Percentiles rank a stretch among this genome's conserved stretches.
phyloP scores from a whole-genome alignment of 345 rosid species.

The Syzygium aqueum region DNA sequence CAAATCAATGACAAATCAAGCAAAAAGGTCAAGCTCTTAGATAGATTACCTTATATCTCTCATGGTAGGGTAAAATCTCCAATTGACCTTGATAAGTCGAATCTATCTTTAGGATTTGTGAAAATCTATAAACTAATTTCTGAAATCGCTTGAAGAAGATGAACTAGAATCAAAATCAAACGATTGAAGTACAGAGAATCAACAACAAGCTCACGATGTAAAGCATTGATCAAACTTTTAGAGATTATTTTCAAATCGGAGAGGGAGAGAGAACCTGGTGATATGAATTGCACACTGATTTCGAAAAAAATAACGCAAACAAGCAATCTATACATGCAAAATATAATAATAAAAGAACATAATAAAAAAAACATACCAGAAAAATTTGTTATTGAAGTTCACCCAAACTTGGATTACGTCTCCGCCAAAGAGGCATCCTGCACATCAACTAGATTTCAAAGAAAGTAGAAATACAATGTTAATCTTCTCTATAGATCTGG shows the following conservation, averaged over 20 bases:
- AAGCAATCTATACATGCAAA: too few relatives aligned
- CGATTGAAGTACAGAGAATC: background rate
- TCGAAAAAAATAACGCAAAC: too few relatives aligned
- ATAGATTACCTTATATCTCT: background rate
- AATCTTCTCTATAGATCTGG: too few relatives aligned
- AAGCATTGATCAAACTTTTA: background rate
- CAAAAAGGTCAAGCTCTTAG: background rate
- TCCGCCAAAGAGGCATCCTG: too few relatives aligned
- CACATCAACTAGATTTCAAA: too few relatives aligned
- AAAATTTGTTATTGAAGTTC: too few relatives aligned
- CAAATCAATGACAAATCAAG: background rate
- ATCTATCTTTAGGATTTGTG: background rate
- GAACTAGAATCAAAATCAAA: background rate
- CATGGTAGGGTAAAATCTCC: background rate
- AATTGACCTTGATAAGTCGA: background rate
- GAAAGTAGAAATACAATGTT: too few relatives aligned
- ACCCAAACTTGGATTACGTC: too few relatives aligned
- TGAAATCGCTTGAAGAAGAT: background rate
- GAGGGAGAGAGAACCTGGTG: background rate
- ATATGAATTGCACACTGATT: too few relatives aligned
- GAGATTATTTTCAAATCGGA: background rate
- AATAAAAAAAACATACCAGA: too few relatives aligned
- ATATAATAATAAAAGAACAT: too few relatives aligned
- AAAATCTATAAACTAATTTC: background rate
- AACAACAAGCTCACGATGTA: background rate